Conservation (phyloP, 805 yeast genomes). For the Barnettozyma sp. region DNA sequence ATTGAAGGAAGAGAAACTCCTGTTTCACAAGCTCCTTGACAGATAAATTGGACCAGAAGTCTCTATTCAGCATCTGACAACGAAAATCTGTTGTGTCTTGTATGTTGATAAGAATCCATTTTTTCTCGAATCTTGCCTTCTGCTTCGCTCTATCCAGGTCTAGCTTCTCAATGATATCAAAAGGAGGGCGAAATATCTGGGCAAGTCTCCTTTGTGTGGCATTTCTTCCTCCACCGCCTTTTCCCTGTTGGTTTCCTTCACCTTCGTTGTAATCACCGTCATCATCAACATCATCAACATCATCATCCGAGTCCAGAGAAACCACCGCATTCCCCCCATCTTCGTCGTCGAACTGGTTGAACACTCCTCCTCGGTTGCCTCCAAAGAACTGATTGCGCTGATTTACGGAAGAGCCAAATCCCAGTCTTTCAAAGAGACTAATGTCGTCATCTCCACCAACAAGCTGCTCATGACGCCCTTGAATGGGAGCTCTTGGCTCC, state of each 20-base stretch:
- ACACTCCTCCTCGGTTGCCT: constrained; percentile 27
- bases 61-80: constrained; percentile 88
- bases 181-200: constrained; percentile 84
- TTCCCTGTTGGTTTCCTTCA: too few relatives aligned
- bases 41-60: constrained; percentile 73
- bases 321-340: too few relatives aligned
- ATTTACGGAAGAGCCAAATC: constrained; percentile 1
- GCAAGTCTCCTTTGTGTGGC: constrained; percentile 66
- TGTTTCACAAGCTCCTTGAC: constrained; percentile 59
- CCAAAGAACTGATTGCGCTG: constrained; percentile 28
- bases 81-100: constrained; percentile 82
- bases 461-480: constrained; percentile 70
- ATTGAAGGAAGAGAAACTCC: constrained; percentile 80
- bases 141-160: constrained; percentile 67
- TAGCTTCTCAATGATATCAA: constrained; percentile 68
- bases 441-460: constrained; percentile 46
- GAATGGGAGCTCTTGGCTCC: constrained; percentile 69
- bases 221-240: constrained; percentile 32
- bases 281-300: too few relatives aligned
- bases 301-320: too few relatives aligned
- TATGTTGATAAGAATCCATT: constrained; percentile 83
- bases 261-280: constrained; percentile 29
- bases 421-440: constrained; percentile 12
- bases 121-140: constrained; percentile 54
- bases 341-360: constrained; percentile 30